Conservation (phyloP, 352 stramenopile species). For the Phytophthora citrophthora region DNA sequence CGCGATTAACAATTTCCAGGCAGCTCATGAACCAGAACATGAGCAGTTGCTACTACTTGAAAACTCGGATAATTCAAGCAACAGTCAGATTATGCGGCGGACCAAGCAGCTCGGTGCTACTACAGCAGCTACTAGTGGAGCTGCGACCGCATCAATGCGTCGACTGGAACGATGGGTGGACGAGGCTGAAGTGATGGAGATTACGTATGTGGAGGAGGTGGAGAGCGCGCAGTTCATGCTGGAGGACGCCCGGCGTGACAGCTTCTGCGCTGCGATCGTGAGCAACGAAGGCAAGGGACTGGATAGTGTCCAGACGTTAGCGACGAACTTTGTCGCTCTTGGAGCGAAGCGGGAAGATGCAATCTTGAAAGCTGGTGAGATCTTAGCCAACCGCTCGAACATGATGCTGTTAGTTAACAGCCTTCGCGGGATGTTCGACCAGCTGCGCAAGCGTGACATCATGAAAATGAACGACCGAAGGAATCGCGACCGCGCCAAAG, state of each 20-base stretch:
- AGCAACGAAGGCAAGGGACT: constrained; percentile 62
- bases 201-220: constrained; percentile 78
- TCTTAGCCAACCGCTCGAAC: constrained; percentile 81
- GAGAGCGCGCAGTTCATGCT: constrained; percentile 74
- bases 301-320: constrained; percentile 69
- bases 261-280: constrained; percentile 65
- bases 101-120: constrained; percentile 29
- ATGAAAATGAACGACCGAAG: constrained; percentile 81
- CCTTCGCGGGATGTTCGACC: constrained; percentile 72
- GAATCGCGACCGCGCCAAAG: constrained; percentile 61
- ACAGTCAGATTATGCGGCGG: constrained; percentile 34
- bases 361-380: constrained; percentile 80
- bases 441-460: constrained; percentile 73
- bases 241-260: constrained; percentile 66
- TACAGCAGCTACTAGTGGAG: constrained; percentile 22
- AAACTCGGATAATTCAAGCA: constrained; percentile 30
- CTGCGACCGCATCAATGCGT: constrained; percentile 45
- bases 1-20: constrained; percentile 50
- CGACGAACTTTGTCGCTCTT: constrained; percentile 68
- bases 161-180: constrained; percentile 70
- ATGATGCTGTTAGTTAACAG: constrained; percentile 76
- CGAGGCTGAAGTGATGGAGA: constrained; percentile 66
- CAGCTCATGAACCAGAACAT: constrained; percentile 41
- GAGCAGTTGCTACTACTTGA: constrained; percentile 38
- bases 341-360: constrained; percentile 67